Percentiles rank a stretch among this genome's conserved stretches.
Evolutionary conservation across 495 filamentous ascomycete species (phyloP).

Genomic region (Podospora fimiseda): DNA sequence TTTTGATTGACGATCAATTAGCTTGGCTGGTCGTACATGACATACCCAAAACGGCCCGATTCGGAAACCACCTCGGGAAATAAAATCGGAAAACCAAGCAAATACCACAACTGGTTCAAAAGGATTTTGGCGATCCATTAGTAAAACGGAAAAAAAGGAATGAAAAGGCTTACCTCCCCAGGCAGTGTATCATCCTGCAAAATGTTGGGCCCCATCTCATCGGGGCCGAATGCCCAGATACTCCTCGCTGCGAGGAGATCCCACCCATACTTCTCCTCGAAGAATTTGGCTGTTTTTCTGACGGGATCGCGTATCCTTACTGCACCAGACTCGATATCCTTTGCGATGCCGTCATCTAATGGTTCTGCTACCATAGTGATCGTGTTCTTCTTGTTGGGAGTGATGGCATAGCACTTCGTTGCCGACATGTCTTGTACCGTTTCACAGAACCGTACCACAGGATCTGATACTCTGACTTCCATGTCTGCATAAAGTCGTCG

Average conservation of each 20-base stretch:
- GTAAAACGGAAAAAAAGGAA: too few relatives aligned
- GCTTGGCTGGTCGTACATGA: not conserved
- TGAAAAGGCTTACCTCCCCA: slow-evolving; percentile 57
- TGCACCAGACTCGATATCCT: slow-evolving; percentile 86
- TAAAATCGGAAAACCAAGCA: not conserved
- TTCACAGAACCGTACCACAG: slow-evolving; percentile 95
- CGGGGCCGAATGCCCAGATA: slow-evolving; percentile 98
- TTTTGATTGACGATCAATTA: slow-evolving; percentile 5
- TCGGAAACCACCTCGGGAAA: slow-evolving; percentile 5
- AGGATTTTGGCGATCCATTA: too few relatives aligned
- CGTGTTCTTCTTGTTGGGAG: slow-evolving; percentile 98
- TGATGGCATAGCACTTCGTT: slow-evolving; percentile 95
- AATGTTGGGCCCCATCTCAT: slow-evolving; percentile 93
- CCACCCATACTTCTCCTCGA: slow-evolving; percentile 96
- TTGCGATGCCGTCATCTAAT: slow-evolving; percentile 86
- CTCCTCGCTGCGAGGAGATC: slow-evolving; percentile 88
- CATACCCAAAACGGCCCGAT: slow-evolving; percentile 12
- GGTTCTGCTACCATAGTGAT: slow-evolving; percentile 98
- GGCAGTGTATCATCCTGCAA: slow-evolving; percentile 94
- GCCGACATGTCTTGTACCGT: slow-evolving; percentile 96
- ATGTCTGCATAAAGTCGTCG: slow-evolving; percentile 94
- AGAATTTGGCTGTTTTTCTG: slow-evolving; percentile 89
- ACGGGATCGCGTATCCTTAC: slow-evolving; percentile 92
- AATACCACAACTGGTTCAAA: not conserved
- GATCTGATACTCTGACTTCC: slow-evolving; percentile 98